Evolutionary conservation across 176 grass and related monocot species (phyloP), one percentile per base, ranked within the genome.

Genomic region (Hyparrhenia diplandra): DNA sequence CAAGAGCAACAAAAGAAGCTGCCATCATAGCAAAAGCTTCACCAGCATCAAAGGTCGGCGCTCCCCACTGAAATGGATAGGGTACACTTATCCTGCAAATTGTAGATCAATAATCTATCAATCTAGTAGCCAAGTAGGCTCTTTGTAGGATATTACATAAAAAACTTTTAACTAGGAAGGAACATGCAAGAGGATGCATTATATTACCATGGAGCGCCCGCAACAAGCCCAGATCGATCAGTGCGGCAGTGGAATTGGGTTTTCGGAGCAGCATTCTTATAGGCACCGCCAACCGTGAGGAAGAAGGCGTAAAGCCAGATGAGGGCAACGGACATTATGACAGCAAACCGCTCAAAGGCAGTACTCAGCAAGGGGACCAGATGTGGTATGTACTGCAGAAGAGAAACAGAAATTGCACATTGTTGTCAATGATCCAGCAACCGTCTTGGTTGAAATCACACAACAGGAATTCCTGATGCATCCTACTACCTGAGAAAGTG

Each of bases 21-120:
- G 86, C 90, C 95, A 95, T 98, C 95, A 98, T 94, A 52, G 92
- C 95, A 80, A 98, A 95, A 68, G 84, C 77, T 81, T 98, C 92
- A 41, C 95, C 95, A 23, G 95, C 95, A 73, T 98, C 85, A 69
- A 98, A 98, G 6, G 90, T 89, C 46, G 95, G 95, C 17, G 88
- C 86, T 12, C 95, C 95, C 95, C 95, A 98, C 60, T 98, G 95
- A 73, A 98, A 98, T 51, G 95, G 95, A 70, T 98, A 98, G 1
- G 95, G 95, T 9, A 95, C 86, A 82, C 83, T 94, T 86, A 98
- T 94, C 95, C 95, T 98, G 71, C 49, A 91, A 49, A 64, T 23
- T 55, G 61, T 58, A 58, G 21, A 71, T 25, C 39, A 77, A 52
- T 37, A 58, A 32, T 58, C 23, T 42, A 70, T 69, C 37, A 52